Evolutionary conservation across 352 stramenopile genomes (phyloP), one percentile per base, ranked within the genome.

Genomic region (Phytophthora macrochlamydospora): DNA sequence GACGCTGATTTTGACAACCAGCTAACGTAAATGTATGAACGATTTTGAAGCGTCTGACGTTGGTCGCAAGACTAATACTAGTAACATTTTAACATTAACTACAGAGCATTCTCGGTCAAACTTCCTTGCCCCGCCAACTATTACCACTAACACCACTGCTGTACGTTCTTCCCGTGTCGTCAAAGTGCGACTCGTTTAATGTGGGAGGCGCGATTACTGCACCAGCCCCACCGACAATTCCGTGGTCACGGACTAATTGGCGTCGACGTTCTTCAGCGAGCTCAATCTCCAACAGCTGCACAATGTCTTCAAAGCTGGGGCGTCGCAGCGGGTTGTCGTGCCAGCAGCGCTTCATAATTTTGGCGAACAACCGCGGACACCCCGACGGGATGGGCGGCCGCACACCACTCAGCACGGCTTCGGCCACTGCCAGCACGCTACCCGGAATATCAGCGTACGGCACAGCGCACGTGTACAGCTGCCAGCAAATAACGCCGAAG

Each of bases 401-500:
- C n/a, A 79, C 75, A 12, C 85, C 85, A 40, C 53, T 74, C 32
- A 94, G 63, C 18, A 94, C 85, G 14, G 85, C 85, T 53, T 94
- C 85, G n/a, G 83, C 73, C 7, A 94, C 75, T 0, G 85, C 85
- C 3, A 94, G 57, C 14, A 91, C 78, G 30, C 85, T 94, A 28
- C 85, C 85, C n/a, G 85, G 85, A 28, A 94, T 94, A 48, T 92
- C 80, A 12, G 72, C 74, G 56, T 91, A 94, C 50, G 85, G 85
- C 54, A 87, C 70, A 43, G 79, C 75, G 65, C 83, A 91, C 29
- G 85, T 91, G 60, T 77, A 90, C 44, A 94, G 65, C 74, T 94
- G 85, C 85, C 85, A 94, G 73, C 83, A 94, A 57, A 92, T 91
- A 66, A 94, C 85, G 24, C 81, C 85, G 64, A 94, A 94, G 69